phyloP scores from a whole-genome alignment of 2,329 filamentous ascomycete species.

The Trichoderma simmonsii region DNA sequence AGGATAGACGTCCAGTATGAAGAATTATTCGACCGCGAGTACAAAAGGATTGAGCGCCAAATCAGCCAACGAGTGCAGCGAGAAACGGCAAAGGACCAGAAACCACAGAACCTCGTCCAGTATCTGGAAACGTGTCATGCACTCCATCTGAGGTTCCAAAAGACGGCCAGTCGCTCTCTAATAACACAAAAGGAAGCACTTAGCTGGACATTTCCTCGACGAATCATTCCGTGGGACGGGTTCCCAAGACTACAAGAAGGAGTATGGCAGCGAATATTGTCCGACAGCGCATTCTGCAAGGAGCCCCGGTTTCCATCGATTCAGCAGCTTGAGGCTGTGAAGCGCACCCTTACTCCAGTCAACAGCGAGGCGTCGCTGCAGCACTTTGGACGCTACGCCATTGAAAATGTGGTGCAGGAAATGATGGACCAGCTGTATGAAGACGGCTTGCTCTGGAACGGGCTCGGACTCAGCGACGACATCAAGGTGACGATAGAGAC shows the following conservation, averaged over 20 bases:
- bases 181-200: slow-evolving; percentile 1
- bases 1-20: not conserved
- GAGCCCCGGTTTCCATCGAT: slow-evolving; percentile 31
- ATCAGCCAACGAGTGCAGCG: not conserved
- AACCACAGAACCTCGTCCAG: not conserved
- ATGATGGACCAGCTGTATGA: slow-evolving; percentile 30
- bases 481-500: slow-evolving; percentile 23
- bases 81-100: not conserved
- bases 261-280: not conserved
- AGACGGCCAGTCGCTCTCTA: not conserved
- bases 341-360: slow-evolving; percentile 30
- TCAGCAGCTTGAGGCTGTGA: slow-evolving; percentile 35
- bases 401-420: slow-evolving; percentile 37
- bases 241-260: not conserved
- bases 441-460: slow-evolving; percentile 27
- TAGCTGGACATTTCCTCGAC: slow-evolving; percentile 5
- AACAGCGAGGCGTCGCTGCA: slow-evolving; percentile 36
- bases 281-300: slow-evolving; percentile 25
- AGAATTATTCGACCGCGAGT: not conserved
- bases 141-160: not conserved
- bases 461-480: slow-evolving; percentile 32
- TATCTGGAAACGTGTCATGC: not conserved
- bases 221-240: slow-evolving; percentile 1
- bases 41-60: not conserved
- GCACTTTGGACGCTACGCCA: slow-evolving; percentile 32